Evolutionary conservation across 805 yeast genomes (phyloP), one percentile per base, ranked within the genome.

Genomic region (Candida ficus): DNA sequence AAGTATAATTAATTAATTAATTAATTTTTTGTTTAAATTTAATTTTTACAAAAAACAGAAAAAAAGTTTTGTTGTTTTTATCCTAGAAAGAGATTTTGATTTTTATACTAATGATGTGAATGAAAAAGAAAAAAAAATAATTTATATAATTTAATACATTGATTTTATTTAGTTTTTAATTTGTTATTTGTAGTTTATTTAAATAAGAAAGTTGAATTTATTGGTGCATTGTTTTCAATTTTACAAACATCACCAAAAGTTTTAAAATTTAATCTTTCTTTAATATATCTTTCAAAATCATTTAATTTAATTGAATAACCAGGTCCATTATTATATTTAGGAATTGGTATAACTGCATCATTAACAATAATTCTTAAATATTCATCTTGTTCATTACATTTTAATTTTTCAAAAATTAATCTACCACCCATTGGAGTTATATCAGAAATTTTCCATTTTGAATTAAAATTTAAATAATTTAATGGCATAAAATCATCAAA

Each of bases 401-500:
- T 47, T 35, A 73, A 52, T 43, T 73, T 63, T 55, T 76, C 81
- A 27, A 72, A 46, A 13, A 70, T 11, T 27, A 35, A 26, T 26
- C 33, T 29, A 17, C 17, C 71, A 9, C 76, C 79, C 79, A 72
- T 73, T 33, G 80, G 81, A n/a, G 66, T 67, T 39, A 74, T 50
- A 43, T 74, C 71, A 2, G 67, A 61, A 43, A 56, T 61, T 56
- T 63, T 66, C 64, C 74, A 78, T 14, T 66, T 61, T 41, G 68
- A 59, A 35, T 68, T 65, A 56, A 76, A 73, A 17, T 62, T 61
- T 38, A 70, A 63, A 38, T 62, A 57, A 48, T 67, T 70, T n/a
- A 60, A 50, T 7, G 78, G 70, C 13, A 36, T 23, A 18, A 13
- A 27, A 19, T 37, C 50, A 32, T 51, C 58, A 14, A 69, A 58